These are phyloP conservation scores for Ilyonectria robusta DNA, from an alignment of 2,329 filamentous ascomycete species.

Conservation along the genomic window DNA sequence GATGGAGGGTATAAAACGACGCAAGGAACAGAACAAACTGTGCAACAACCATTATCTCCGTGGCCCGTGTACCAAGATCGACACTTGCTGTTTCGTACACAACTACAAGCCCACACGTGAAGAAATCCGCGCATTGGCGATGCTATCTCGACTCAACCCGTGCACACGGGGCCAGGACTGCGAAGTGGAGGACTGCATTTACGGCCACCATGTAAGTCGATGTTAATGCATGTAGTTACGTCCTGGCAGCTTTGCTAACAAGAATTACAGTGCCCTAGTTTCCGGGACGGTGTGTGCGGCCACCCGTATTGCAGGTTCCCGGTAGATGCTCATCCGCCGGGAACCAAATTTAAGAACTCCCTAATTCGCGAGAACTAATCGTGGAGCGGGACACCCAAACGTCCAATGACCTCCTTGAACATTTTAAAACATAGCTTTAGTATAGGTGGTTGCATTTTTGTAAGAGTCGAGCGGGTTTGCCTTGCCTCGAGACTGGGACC, in stretches of 20 bases:
- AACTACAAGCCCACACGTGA: conserved; percentile 66
- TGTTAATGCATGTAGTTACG: too few relatives aligned
- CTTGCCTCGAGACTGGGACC: background rate
- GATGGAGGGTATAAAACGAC: conserved; percentile 69
- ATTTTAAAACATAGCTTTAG: conserved; percentile 11
- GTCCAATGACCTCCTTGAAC: background rate
- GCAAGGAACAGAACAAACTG: conserved; percentile 68
- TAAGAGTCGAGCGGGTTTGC: background rate
- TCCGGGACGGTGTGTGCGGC: conserved; percentile 64
- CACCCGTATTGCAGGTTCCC: conserved; percentile 71
- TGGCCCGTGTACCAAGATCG: conserved; percentile 68
- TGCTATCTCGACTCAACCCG: conserved; percentile 70
- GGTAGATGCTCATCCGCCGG: conserved; percentile 68
- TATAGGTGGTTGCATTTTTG: conserved; percentile 10
- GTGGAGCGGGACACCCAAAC: background rate
- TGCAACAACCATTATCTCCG: conserved; percentile 75
- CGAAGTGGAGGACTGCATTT: conserved; percentile 70
- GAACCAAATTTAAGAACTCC: conserved; percentile 64
- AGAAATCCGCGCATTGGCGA: conserved; percentile 69
- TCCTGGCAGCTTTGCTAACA: conserved; percentile 19
- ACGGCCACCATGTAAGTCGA: conserved; percentile 71
- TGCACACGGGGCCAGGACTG: conserved; percentile 72
- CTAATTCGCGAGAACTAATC: conserved; percentile 53
- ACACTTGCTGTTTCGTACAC: conserved; percentile 71
- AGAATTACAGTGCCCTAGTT: conserved; percentile 64